Conservation (phyloP, 129 eudicot species). For the Chrysanthemum lavandulifolium region DNA sequence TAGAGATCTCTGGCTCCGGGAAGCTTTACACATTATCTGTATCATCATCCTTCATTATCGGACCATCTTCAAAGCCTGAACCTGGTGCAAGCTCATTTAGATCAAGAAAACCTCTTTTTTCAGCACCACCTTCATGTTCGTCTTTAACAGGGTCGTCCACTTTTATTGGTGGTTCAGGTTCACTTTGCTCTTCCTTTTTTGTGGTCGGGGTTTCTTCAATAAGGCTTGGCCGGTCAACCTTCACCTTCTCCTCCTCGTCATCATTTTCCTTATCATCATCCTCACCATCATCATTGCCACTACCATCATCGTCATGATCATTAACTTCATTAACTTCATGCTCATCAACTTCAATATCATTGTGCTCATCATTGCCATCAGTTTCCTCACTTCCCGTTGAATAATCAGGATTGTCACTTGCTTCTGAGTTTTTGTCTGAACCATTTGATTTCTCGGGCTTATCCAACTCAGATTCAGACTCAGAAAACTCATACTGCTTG, state of each 20-base stretch:
- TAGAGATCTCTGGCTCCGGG: not conserved
- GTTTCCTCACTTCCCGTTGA: constrained; percentile 49
- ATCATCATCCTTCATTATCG: constrained; percentile 54
- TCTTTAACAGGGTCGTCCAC: constrained; percentile 36
- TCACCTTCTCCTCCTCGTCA: constrained; percentile 39
- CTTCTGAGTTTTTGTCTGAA: constrained; percentile 45
- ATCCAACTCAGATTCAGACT: constrained; percentile 59
- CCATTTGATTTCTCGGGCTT: constrained; percentile 49
- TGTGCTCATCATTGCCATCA: constrained; percentile 32
- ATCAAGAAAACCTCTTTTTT: constrained; percentile 71
- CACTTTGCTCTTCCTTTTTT: constrained; percentile 32
- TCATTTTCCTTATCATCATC: constrained; percentile 38
- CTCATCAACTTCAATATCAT: not conserved
- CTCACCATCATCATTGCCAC: constrained; percentile 38
- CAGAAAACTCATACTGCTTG: constrained; percentile 58
- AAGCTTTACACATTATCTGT: constrained; percentile 45
- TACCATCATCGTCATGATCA: constrained; percentile 36
- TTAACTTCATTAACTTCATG: constrained; percentile 21
- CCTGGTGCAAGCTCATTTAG: constrained; percentile 93
- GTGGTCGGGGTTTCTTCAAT: constrained; percentile 33
- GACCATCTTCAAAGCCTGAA: constrained; percentile 81
- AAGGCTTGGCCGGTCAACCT: constrained; percentile 37
- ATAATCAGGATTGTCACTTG: constrained; percentile 51
- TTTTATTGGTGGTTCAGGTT: constrained; percentile 29
- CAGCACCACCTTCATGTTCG: constrained; percentile 37